Evolutionary conservation across 2,329 filamentous ascomycete species (phyloP).

Genomic region (Colletotrichum godetiae): DNA sequence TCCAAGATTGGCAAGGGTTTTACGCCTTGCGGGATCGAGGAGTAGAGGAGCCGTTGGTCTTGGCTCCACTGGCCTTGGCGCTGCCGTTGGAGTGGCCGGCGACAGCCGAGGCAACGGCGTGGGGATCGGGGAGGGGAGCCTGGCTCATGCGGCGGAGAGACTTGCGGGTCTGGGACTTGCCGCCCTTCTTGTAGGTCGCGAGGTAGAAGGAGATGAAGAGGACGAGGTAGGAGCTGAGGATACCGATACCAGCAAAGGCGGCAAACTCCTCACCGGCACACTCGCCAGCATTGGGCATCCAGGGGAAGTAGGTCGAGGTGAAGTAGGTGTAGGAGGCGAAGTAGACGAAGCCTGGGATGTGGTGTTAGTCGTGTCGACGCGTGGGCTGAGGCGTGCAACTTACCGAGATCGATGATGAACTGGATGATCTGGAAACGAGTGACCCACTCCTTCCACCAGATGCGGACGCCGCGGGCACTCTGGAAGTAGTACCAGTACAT

Average conservation of each 20-base stretch:
- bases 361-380: slow-evolving; percentile 30
- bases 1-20: slow-evolving; percentile 29
- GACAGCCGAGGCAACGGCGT: slow-evolving; percentile 68
- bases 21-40: slow-evolving; percentile 80
- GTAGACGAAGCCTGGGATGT: slow-evolving; percentile 86
- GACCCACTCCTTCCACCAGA: slow-evolving; percentile 99
- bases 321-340: slow-evolving; percentile 99
- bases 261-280: slow-evolving; percentile 98
- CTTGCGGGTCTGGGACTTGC: slow-evolving; percentile 85
- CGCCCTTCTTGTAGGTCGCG: slow-evolving; percentile 91
- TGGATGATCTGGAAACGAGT: slow-evolving; percentile 97
- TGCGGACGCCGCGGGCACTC: slow-evolving; percentile 91
- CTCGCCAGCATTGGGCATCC: slow-evolving; percentile 83
- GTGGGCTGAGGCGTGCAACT: slow-evolving; percentile 46
- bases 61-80: slow-evolving; percentile 64
- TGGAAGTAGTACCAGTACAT: slow-evolving; percentile 99
- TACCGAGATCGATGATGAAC: slow-evolving; percentile 96
- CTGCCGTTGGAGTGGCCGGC: slow-evolving; percentile 65
- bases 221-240: slow-evolving; percentile 93
- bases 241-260: slow-evolving; percentile 90
- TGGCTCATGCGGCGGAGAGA: slow-evolving; percentile 74
- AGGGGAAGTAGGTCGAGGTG: slow-evolving; percentile 87
- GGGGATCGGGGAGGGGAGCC: slow-evolving; percentile 82
- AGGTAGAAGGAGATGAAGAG: slow-evolving; percentile 99
- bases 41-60: slow-evolving; percentile 67